Percentiles rank a stretch among this genome's conserved stretches.
Conservation (phyloP, 257 asterid genomes). For the Verbascum thapsus region DNA sequence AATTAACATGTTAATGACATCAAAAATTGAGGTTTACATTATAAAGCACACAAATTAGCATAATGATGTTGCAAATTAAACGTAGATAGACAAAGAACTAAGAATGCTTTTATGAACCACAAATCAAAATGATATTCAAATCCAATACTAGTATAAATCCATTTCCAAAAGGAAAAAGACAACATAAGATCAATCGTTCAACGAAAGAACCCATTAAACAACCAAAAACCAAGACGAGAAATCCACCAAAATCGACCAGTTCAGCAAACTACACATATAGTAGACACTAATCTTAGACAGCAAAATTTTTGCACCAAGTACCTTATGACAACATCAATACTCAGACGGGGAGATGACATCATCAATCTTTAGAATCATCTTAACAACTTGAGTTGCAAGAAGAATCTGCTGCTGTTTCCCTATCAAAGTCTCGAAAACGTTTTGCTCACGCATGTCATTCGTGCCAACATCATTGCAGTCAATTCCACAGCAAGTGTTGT, state of each 20-base stretch:
- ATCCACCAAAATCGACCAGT: constrained; percentile 1
- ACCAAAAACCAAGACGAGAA: constrained; percentile 10
- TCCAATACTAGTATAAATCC: not conserved
- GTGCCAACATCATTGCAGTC: constrained; percentile 92
- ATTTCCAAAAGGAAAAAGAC: not conserved
- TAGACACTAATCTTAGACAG: constrained; percentile 16
- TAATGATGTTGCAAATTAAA: no score
- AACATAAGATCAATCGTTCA: not conserved
- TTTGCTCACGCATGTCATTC: constrained; percentile 84
- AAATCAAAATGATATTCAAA: no score
- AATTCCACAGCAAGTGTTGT: constrained; percentile 65
- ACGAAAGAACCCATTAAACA: not conserved
- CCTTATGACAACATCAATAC: constrained; percentile 40
- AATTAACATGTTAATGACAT: no score
- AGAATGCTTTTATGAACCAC: no score
- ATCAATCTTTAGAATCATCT: constrained; percentile 89
- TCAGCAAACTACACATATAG: constrained; percentile 23
- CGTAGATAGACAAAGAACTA: no score
- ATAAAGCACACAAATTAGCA: no score
- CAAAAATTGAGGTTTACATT: no score
- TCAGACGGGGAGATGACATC: constrained; percentile 81
- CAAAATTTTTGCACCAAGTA: constrained; percentile 25
- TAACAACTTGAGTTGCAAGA: constrained; percentile 84
- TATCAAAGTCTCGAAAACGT: constrained; percentile 79
- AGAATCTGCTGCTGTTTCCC: constrained; percentile 89